phyloP scores from a whole-genome alignment of 2,329 filamentous ascomycete genomes.

The Lasiodiplodia theobromae region DNA sequence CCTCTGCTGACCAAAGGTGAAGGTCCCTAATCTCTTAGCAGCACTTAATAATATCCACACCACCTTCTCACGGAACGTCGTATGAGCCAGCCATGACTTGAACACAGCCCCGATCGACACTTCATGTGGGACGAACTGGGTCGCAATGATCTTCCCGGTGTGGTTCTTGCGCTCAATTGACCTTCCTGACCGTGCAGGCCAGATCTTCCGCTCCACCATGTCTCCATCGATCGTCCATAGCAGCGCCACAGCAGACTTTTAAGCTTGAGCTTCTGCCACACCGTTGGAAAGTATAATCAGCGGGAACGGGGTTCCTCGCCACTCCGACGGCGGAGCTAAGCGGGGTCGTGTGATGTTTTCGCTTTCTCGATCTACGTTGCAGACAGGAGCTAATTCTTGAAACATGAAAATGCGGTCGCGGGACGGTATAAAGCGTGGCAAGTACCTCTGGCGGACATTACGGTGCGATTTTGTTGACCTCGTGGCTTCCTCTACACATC shows the following conservation, averaged over 20 bases:
- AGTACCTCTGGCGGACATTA: neutral
- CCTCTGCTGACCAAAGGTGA: neutral
- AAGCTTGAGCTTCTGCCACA: slow-evolving; percentile 12
- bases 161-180: slow-evolving; percentile 20
- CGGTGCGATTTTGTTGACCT: neutral
- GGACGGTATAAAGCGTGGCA: slow-evolving; percentile 2
- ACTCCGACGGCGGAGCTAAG: slow-evolving; percentile 1
- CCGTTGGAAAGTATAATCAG: neutral
- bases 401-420: neutral
- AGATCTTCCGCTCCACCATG: slow-evolving; percentile 11
- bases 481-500: neutral
- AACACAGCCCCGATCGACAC: slow-evolving; percentile 3
- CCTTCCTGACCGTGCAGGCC: neutral
- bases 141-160: slow-evolving; percentile 4
- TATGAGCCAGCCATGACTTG: neutral
- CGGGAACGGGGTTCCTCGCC: neutral
- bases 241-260: neutral
- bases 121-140: slow-evolving; percentile 8
- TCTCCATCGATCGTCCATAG: slow-evolving; percentile 19
- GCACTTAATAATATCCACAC: neutral
- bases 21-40: neutral
- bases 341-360: slow-evolving; percentile 10
- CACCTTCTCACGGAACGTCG: neutral
- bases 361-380: slow-evolving; percentile 16
- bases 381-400: neutral